Conservation (phyloP, 768 basidiomycete genomes). For the Hygrocybe punicea region DNA sequence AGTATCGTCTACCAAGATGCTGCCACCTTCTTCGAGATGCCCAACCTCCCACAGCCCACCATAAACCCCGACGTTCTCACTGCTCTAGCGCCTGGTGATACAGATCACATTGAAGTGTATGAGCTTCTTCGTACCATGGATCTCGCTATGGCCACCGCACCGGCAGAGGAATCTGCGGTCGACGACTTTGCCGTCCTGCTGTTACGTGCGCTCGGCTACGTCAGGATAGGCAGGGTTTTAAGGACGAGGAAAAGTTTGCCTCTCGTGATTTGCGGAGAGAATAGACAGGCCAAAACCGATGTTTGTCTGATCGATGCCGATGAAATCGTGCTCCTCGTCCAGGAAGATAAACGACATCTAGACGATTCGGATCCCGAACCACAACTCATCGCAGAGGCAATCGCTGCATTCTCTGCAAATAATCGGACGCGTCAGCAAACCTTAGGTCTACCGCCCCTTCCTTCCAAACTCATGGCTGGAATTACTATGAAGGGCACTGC, state of each 20-base stretch:
- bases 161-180: slow-evolving; percentile 24
- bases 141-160: slow-evolving; percentile 20
- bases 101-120: background rate
- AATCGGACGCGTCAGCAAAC: slow-evolving; percentile 1
- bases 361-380: slow-evolving; percentile 12
- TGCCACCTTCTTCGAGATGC: slow-evolving; percentile 24
- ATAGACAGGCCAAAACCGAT: slow-evolving; percentile 24
- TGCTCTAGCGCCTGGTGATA: background rate
- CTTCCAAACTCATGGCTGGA: slow-evolving; percentile 20
- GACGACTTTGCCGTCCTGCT: slow-evolving; percentile 31
- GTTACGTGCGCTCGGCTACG: slow-evolving; percentile 19
- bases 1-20: slow-evolving; percentile 18
- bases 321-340: slow-evolving; percentile 20
- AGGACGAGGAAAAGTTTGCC: slow-evolving; percentile 23
- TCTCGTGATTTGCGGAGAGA: slow-evolving; percentile 29
- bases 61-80: slow-evolving; percentile 4
- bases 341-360: slow-evolving; percentile 20
- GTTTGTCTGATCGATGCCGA: slow-evolving; percentile 31
- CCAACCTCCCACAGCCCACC: slow-evolving; percentile 18
- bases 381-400: slow-evolving; percentile 23
- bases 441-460: background rate
- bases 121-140: slow-evolving; percentile 23
- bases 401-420: slow-evolving; percentile 21
- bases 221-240: slow-evolving; percentile 3
- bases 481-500: slow-evolving; percentile 30